phyloP scores from a whole-genome alignment of 805 yeast genomes.

The Cyberlindnera bimundalis region DNA sequence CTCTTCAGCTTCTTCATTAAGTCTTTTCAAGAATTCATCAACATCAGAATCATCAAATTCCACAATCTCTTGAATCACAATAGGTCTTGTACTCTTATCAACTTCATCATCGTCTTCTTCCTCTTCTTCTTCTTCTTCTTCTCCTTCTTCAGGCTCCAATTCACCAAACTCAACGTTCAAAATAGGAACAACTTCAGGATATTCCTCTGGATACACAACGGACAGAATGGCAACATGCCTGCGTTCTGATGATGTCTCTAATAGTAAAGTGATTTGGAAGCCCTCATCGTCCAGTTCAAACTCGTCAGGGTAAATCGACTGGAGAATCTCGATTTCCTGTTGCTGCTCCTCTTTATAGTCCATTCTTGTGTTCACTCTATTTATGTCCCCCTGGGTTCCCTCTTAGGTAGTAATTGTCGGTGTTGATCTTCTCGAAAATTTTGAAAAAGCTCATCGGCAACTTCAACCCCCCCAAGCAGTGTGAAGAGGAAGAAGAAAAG shows the following conservation, averaged over 20 bases:
- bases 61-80: constrained; percentile 55
- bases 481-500: too few relatives aligned
- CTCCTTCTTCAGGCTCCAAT: constrained; percentile 20
- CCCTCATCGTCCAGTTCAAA: constrained; percentile 39
- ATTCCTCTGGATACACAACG: constrained; percentile 71
- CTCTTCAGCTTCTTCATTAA: constrained; percentile 63
- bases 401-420: too few relatives aligned
- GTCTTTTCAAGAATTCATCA: constrained; percentile 35
- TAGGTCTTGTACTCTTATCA: constrained; percentile 45
- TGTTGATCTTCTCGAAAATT: not conserved
- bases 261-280: constrained; percentile 53
- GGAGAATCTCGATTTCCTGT: constrained; percentile 87
- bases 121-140: constrained; percentile 31
- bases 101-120: constrained; percentile 41
- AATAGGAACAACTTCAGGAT: constrained; percentile 79
- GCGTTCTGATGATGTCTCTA: constrained; percentile 66
- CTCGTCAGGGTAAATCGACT: constrained; percentile 94
- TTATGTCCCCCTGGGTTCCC: too few relatives aligned
- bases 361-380: too few relatives aligned
- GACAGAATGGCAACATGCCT: constrained; percentile 52
- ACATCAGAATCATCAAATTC: constrained; percentile 51
- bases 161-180: constrained; percentile 41
- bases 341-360: constrained; percentile 77
- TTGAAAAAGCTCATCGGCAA: constrained; percentile 1
- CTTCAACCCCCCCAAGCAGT: too few relatives aligned